phyloP scores from a whole-genome alignment of 345 rosid species.

The Bruguiera gymnorhiza region DNA sequence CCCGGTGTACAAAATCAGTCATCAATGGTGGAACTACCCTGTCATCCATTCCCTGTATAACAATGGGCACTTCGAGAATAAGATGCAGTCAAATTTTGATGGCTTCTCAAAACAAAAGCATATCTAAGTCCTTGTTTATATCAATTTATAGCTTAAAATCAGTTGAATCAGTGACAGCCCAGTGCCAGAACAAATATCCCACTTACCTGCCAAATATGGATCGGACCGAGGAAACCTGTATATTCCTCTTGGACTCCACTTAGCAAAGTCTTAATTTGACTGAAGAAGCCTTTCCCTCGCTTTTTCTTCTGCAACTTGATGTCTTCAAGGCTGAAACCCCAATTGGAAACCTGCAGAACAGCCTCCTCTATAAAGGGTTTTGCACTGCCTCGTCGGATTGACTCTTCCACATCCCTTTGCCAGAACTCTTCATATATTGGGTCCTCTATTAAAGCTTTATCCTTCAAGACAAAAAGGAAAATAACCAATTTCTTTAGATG shows the following conservation, averaged over 20 bases:
- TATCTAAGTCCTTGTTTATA: no score
- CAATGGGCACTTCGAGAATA: background rate
- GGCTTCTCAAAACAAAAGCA: no score
- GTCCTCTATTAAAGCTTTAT: slow-evolving; percentile 61
- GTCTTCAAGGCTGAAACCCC: slow-evolving; percentile 70
- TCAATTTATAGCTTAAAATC: background rate
- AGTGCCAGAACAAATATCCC: background rate
- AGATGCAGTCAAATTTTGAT: no score
- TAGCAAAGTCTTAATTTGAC: slow-evolving; percentile 37
- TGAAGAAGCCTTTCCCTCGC: slow-evolving; percentile 42
- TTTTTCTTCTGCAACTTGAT: slow-evolving; percentile 52
- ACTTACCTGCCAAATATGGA: slow-evolving; percentile 72
- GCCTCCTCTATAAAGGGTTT: slow-evolving; percentile 70
- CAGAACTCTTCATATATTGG: slow-evolving; percentile 68
- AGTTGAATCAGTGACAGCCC: no score
- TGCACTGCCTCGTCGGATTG: slow-evolving; percentile 54
- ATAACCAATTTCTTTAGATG: background rate
- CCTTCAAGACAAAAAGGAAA: slow-evolving; percentile 26
- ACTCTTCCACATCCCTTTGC: slow-evolving; percentile 78
- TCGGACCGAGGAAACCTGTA: slow-evolving; percentile 68
- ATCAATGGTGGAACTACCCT: slow-evolving; percentile 60
- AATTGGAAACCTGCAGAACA: slow-evolving; percentile 54
- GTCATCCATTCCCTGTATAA: slow-evolving; percentile 64
- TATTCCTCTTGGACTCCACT: slow-evolving; percentile 38
- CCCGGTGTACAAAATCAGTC: slow-evolving; percentile 67